Evolutionary conservation across 805 yeast genomes (phyloP).

Genomic region (Wickerhamia fluorescens): DNA sequence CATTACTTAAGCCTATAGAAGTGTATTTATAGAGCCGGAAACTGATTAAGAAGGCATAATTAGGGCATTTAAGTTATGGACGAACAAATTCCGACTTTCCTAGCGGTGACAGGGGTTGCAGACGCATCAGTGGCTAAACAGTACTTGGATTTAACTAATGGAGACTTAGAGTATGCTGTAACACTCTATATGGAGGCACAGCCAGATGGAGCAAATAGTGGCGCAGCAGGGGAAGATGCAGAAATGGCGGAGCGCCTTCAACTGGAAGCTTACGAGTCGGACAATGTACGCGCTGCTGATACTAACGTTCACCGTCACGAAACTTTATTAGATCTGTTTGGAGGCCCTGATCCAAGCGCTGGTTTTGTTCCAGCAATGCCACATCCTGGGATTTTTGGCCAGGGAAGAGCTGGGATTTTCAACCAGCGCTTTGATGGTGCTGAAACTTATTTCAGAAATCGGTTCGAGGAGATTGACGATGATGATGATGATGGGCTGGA

Average conservation of each 20-base stretch:
- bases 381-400: conserved; percentile 40
- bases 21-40: too few species aligned
- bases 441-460: conserved; percentile 9
- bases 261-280: conserved; percentile 45
- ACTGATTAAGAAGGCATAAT: too few species aligned
- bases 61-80: too few species aligned
- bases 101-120: conserved; percentile 74
- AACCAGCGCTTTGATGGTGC: conserved; percentile 44
- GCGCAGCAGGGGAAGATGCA: conserved; percentile 31
- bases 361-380: not conserved
- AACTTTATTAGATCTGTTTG: conserved; percentile 50
- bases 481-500: conserved; percentile 22
- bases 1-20: too few species aligned
- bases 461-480: conserved; percentile 13
- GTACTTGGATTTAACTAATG: conserved; percentile 72
- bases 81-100: conserved; percentile 59
- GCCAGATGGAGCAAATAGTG: conserved; percentile 8
- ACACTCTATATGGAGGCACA: conserved; percentile 65
- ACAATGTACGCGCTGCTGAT: conserved; percentile 47
- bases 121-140: conserved; percentile 65
- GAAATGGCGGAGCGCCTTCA: conserved; percentile 58
- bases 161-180: conserved; percentile 77
- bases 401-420: conserved; percentile 46
- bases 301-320: conserved; percentile 76
- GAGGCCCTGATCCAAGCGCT: not conserved